Base-by-base conservation (phyloP, 192 early-diverging fungal genomes). In the Coemansia sp. region DNA sequence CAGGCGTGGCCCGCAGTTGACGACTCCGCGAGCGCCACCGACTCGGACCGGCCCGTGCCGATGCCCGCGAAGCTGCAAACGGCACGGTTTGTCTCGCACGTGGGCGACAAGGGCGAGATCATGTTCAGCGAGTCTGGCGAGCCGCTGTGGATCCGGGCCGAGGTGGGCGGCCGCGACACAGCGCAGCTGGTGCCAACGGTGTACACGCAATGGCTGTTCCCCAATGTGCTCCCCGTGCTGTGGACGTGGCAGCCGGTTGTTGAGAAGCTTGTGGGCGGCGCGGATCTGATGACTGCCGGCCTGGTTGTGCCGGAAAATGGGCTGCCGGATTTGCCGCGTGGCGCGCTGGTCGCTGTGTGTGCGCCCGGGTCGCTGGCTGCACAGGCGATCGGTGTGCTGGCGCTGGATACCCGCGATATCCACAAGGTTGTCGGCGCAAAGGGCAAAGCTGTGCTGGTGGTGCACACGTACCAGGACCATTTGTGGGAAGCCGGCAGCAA, bases 401-500 rank as follows among this genome's bases (percentile, higher is more conserved):
- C 74, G 7, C 30, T 88, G 24, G 71, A 87, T 55, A 80, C 79
- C 6, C 60, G 72, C 6, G 78, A 75, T 3, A 69, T 86, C 18
- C 71, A 74, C 14, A 66, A 59, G 44, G 66, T 74, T 18, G 59
- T 61, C 4, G 82, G 82, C 7, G 84, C 74, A 45, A 92, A 89
- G 65, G 95, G 95, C 8, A 91, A 92, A 58, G 93, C 89, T 0
- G 86, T 97, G 1, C 58, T 87, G 58, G 77, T 92, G 22, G 51
- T 89, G 14, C 92, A 94, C 60, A 84, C 87, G 3, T 87, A 84
- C 60, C 80, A 83, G 29, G 95, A 97, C 78, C 69, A 77, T 45
- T 69, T 97, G 56, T 97, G 92, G 93, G 62, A 78, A 16, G 70
- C 88, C 54, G 92, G 92, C 6, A 77, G 66, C 62, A 90, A 91